phyloP scores from a whole-genome alignment of 2,329 filamentous ascomycete species.

The Ilyonectria mors-panacis region DNA sequence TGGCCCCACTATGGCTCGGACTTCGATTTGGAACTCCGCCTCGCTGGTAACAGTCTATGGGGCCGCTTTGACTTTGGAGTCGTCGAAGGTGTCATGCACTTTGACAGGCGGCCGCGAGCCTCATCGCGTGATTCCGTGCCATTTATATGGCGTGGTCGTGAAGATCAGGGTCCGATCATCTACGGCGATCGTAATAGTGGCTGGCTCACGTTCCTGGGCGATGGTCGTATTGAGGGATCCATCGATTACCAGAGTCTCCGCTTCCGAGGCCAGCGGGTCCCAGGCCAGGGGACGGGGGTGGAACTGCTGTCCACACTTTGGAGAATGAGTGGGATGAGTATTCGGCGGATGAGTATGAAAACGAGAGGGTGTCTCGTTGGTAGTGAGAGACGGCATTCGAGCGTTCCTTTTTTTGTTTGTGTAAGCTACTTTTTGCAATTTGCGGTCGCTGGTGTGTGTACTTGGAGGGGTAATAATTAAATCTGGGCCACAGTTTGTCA shows the following conservation, averaged over 20 bases:
- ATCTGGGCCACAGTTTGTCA: no score
- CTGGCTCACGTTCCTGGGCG: constrained; percentile 56
- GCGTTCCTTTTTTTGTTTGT: no score
- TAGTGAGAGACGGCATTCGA: neutral
- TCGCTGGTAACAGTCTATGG: constrained; percentile 60
- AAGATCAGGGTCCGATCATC: constrained; percentile 47
- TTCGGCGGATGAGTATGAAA: constrained; percentile 48
- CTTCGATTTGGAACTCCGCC: constrained; percentile 56
- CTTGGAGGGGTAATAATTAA: no score
- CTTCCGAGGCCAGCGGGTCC: constrained; percentile 46
- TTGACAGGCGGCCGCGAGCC: constrained; percentile 53
- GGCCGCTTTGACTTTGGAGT: constrained; percentile 61
- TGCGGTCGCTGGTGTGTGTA: no score
- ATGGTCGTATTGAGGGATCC: constrained; percentile 53
- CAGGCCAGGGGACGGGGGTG: constrained; percentile 51
- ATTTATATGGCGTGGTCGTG: constrained; percentile 56
- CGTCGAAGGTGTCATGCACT: constrained; percentile 59
- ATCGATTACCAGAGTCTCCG: constrained; percentile 47
- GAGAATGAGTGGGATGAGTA: constrained; percentile 50
- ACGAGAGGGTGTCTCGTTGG: constrained; percentile 42
- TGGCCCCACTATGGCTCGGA: constrained; percentile 47
- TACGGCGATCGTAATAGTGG: constrained; percentile 49
- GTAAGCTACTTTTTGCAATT: no score
- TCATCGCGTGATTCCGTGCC: constrained; percentile 47
- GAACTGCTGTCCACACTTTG: constrained; percentile 45